Base-by-base conservation (phyloP, 768 basidiomycete species). In the Pholiota molesta region DNA sequence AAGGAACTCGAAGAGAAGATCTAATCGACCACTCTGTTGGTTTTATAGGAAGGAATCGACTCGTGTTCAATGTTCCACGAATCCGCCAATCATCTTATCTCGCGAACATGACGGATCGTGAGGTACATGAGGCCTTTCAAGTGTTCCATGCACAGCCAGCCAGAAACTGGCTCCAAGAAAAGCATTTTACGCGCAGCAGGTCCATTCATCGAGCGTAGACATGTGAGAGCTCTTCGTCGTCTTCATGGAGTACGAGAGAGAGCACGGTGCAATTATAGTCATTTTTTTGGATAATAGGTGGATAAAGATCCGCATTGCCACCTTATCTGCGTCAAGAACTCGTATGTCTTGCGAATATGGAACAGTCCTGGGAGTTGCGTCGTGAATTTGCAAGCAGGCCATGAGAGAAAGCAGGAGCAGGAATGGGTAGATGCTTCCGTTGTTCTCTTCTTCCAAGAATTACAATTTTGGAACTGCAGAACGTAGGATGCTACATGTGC, bases 381-480 rank as follows among this genome's bases (percentile, higher is more conserved):
- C 14, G 23, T 14, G 23, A 9, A 26, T 26, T 2, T 13, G 19
- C 19, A 11, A 3, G n/a, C 29, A 40, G 53, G 39, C n/a, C 33
- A 53, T 37, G 53, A 16, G 57, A 28, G 47, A 51, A 58, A 49
- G 49, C 17, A 58, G 57, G 10, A 49, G 49, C 17, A 58, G 57
- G 10, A 19, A 14, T 35, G 19, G 47, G 44, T 47, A 33, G 9
- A n/a, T 57, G 42, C 45, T 33, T 35, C 35, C 35, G 29, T 55
- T 55, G 17, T 1, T 53, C 17, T 33, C 23, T 57, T 44, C 45
- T 49, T 49, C 10, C 47, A 26, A 49, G 29, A 19, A n/a, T 37
- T 58, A 37, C 13, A 58, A 58, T 58, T 2, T 31, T 14, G 28
- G 29, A 26, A n/a, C n/a, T 3, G 31, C 11, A 44, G n/a, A 29